Evolutionary conservation across 352 stramenopile species (phyloP), one percentile per base, ranked within the genome.

Genomic region (Globisporangium spinosum): DNA sequence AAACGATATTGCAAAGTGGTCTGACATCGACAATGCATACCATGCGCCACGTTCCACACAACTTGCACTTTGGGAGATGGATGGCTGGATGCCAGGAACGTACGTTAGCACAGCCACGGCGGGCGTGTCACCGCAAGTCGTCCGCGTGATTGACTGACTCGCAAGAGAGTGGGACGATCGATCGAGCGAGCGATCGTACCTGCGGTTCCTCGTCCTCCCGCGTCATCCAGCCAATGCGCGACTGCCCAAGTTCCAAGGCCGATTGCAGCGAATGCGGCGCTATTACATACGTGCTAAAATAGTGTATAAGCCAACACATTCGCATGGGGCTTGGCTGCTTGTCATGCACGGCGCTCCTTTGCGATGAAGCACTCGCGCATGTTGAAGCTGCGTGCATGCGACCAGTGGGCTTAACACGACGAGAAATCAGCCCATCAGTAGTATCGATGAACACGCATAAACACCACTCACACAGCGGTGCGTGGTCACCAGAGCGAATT

Each of bases 401-500:
- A 2, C 12, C 25, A 22, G 13, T 13, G 12, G 12, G 40, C 15
- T 49, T 20, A 40, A 59, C 54, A 27, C 25, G 53, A 1, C 23
- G 29, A 35, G 1, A 22, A 40, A 59, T 15, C 54, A 23, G 27
- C 25, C 25, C 2, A 7, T 38, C 27, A 29, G 34, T 20, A 29
- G 34, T 20, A 29, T 45, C n/a, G 29, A 27, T 4, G 29, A 61
- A 61, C 55, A 61, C 55, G 29, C 55, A 40, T 40, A n/a, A 59
- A 59, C 9, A 23, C 54, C 25, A 23, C 40, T 49, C 40, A 22
- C 15, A 49, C 40, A 49, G 6, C 40, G 40, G 40, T 49, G 40
- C 40, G 40, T 49, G 40, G 40, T 22, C 40, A 20, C 15, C 15
- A n/a, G 12, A 49, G n/a, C 40, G 15, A 49, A 49, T 49, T 4